These are phyloP conservation scores for Cyclotella kingstonii DNA, from an alignment of 108 stramenopile species.

Conservation along the genomic window DNA sequence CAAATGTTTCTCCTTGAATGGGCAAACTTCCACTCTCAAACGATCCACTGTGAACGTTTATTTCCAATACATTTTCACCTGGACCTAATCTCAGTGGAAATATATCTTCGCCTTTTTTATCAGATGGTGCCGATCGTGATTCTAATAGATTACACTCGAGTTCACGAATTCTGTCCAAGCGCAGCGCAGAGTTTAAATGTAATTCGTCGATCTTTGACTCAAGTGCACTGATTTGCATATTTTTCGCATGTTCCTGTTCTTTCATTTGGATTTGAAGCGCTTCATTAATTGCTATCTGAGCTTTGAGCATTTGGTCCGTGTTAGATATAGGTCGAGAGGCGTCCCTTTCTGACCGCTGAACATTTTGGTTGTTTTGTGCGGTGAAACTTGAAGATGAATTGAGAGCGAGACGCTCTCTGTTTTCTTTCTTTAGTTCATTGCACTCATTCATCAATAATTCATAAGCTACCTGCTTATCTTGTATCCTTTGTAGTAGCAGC, in stretches of 20 bases:
- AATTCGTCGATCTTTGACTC: conserved; percentile 8
- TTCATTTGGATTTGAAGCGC: conserved; percentile 1
- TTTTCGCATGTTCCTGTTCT: not conserved
- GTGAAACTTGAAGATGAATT: not conserved
- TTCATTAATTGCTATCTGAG: conserved; percentile 15
- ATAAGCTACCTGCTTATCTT: conserved; percentile 2
- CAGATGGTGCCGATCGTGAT: not conserved
- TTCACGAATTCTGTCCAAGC: conserved; percentile 25
- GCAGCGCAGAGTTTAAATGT: conserved; percentile 5
- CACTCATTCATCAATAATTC: not conserved
- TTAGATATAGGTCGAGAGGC: too few relatives aligned
- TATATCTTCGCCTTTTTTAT: not conserved
- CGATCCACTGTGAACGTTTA: conserved; percentile 1
- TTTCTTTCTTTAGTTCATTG: not conserved
- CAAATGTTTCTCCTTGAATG: conserved; percentile 1
- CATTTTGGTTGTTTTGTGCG: not conserved
- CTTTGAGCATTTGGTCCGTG: conserved; percentile 11
- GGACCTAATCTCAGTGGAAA: not conserved
- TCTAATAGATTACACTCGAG: conserved; percentile 7
- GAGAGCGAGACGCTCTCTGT: not conserved
- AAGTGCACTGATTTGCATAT: not conserved
- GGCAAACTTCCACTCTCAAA: not conserved
- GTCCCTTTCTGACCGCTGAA: not conserved
- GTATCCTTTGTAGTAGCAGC: not conserved
- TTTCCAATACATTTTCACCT: conserved; percentile 8